phyloP scores from a whole-genome alignment of 2,329 filamentous ascomycete genomes.

The Tolypocladium endophyticum region DNA sequence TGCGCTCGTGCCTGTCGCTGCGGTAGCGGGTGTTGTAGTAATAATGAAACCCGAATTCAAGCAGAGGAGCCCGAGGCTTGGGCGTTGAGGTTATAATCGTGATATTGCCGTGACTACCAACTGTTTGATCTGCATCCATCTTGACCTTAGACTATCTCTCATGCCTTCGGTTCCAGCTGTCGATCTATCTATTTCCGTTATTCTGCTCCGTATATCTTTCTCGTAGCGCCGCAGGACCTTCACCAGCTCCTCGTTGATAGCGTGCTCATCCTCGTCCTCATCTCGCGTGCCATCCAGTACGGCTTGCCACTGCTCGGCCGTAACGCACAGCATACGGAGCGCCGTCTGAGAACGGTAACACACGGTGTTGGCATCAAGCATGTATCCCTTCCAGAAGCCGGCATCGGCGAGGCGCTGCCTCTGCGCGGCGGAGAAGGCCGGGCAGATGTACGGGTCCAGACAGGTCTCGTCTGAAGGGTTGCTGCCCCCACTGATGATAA shows the following conservation, averaged over 20 bases:
- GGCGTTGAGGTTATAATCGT: slow-evolving; percentile 4
- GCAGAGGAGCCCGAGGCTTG: background rate
- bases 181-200: slow-evolving; percentile 20
- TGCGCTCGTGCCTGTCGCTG: background rate
- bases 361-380: slow-evolving; percentile 36
- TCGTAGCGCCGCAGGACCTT: slow-evolving; percentile 27
- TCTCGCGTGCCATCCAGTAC: slow-evolving; percentile 34
- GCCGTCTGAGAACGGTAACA: slow-evolving; percentile 49
- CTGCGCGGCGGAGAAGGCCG: slow-evolving; percentile 22
- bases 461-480: slow-evolving; percentile 42
- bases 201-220: slow-evolving; percentile 16
- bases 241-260: slow-evolving; percentile 24
- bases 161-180: slow-evolving; percentile 16
- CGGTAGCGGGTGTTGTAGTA: background rate
- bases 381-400: slow-evolving; percentile 40
- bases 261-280: slow-evolving; percentile 32
- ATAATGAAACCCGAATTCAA: background rate
- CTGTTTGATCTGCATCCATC: slow-evolving; percentile 16
- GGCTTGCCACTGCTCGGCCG: slow-evolving; percentile 28
- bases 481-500: slow-evolving; percentile 29
- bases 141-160: slow-evolving; percentile 7
- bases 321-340: slow-evolving; percentile 26
- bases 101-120: slow-evolving; percentile 9
- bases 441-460: slow-evolving; percentile 36
- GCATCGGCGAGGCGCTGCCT: slow-evolving; percentile 28